Evolutionary conservation across 768 basidiomycete genomes (phyloP), one percentile per base, ranked within the genome.

Genomic region (Sporobolomyces roseus): DNA sequence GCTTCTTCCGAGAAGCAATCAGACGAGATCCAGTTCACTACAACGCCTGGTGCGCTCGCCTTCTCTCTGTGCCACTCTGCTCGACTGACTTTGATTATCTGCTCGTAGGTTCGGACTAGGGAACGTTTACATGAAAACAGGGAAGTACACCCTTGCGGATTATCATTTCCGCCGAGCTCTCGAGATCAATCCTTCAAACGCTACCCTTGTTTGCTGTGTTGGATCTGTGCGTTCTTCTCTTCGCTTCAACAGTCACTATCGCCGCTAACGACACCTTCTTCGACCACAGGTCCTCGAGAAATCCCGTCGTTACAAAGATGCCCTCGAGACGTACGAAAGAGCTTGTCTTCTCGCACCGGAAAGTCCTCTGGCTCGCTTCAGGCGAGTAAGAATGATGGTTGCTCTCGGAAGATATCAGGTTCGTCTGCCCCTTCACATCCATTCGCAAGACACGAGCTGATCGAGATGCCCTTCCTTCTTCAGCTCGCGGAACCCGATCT

Each of bases 141-240:
- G 90, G 79, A 97, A 94, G 81, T 81, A 90, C 65, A 86, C 90
- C 51, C 82, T 93, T 59, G 96, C 96, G 50, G 93, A 98, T 78
- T 97, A 94, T 81, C 93, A 98, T 80, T 98, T 91, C 82, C 85
- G 90, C 74, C 89, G 88, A 78, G 93, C 96, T 4, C 84, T 88
- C 41, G 86, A 89, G 74, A 93, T 99, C 78, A 92, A 97, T 79
- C 90, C 93, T 46, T 85, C 87, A 74, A 98, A 96, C 79, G 92
- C 92, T 19, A 92, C 98, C n/a, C 82, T 99, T 69, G 81, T 94
- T 66, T 93, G 91, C 75, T 98, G 93, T 79, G 88, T 98, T 76
- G 96, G 92, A 54, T 89, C 92, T 86, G 94, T 96, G 75, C 79
- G 91, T 85, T 71, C 48, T 46, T 13, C 53, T 38, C 19, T n/a